Evolutionary conservation across 23 red algal species (phyloP), one percentile per base, ranked within the genome.

Genomic region (Gracilaria domingensis): DNA sequence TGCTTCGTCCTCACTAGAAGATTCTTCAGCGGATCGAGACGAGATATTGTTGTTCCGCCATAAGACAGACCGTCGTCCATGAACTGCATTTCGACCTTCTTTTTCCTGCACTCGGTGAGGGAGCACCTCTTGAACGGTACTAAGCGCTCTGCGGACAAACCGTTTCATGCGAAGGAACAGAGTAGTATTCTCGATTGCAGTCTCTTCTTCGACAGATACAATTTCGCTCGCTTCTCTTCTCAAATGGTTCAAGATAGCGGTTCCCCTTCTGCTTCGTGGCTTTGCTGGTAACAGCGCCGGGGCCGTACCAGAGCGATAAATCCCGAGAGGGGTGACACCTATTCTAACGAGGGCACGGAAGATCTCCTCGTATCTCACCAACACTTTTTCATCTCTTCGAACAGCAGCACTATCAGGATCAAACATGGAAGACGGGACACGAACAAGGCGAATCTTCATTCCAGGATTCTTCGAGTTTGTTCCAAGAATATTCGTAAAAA

Each of bases 221-320:
- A 49, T 17, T 34, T 91, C 66, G 33, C 66, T 57, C 25, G 78
- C 32, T 23, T 58, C 44, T 25, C 29, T 79, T 69, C 28, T 74
- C 24, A 84, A 75, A 12, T 83, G 16, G 40, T 84, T 12, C 33
- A 40, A 55, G 30, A 84, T 21, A 12, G 89, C 89, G 23, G 39
- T 33, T 60, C 93, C 87, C 32, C 93, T 81, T 24, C 56, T 53
- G 33, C 34, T 51, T 53, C 88, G 40, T 23, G 34, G 34, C 57
- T 84, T 83, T 28, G 25, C 23, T 5, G 93, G 93, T 13, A 95
- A 62, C 49, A 74, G 56, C 21, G 69, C 84, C n/a, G 95, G 95
- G 0, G 95, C 95, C 24, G 64, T 71, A n/a, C 90, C 95, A 53
- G 91, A 97, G 24, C 95, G 90, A 83, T 97, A 97, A 42, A 97